phyloP scores from a whole-genome alignment of 805 yeast genomes.

The Pichia heedii region DNA sequence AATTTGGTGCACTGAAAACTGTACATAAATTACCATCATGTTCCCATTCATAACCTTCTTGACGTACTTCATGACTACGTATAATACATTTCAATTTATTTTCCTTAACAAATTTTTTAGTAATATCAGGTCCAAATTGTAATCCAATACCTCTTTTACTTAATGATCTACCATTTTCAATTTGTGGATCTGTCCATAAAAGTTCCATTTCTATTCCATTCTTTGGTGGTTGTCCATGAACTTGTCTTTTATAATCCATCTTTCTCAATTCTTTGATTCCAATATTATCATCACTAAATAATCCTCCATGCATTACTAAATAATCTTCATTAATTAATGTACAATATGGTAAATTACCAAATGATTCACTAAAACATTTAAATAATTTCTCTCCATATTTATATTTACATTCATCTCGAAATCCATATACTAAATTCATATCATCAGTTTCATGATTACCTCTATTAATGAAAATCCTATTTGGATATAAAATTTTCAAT shows the following conservation, averaged over 20 bases:
- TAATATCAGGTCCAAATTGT: constrained; percentile 95
- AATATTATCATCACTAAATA: constrained; percentile 69
- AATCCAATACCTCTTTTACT: constrained; percentile 93
- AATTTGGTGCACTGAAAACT: constrained; percentile 97
- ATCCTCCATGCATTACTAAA: constrained; percentile 92
- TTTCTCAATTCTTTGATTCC: constrained; percentile 66
- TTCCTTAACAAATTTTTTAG: constrained; percentile 61
- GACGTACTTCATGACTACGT: constrained; percentile 92
- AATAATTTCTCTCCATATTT: constrained; percentile 78
- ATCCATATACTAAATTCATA: constrained; percentile 95
- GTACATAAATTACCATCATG: constrained; percentile 83
- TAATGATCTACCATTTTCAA: constrained; percentile 65
- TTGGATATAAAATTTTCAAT: constrained; percentile 70
- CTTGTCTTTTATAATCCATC: constrained; percentile 50
- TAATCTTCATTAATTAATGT: constrained; percentile 70
- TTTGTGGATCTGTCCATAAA: constrained; percentile 96
- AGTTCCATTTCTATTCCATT: constrained; percentile 94
- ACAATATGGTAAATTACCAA: constrained; percentile 80
- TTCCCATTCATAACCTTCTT: constrained; percentile 82
- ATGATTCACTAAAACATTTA: constrained; percentile 76
- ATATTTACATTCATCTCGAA: constrained; percentile 89
- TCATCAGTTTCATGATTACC: constrained; percentile 97
- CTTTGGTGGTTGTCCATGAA: constrained; percentile 70
- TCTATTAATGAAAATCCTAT: constrained; percentile 65
- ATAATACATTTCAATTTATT: constrained; percentile 74